Base-by-base conservation (phyloP, 73 alveolate species). In the Breviolum minutum region DNA sequence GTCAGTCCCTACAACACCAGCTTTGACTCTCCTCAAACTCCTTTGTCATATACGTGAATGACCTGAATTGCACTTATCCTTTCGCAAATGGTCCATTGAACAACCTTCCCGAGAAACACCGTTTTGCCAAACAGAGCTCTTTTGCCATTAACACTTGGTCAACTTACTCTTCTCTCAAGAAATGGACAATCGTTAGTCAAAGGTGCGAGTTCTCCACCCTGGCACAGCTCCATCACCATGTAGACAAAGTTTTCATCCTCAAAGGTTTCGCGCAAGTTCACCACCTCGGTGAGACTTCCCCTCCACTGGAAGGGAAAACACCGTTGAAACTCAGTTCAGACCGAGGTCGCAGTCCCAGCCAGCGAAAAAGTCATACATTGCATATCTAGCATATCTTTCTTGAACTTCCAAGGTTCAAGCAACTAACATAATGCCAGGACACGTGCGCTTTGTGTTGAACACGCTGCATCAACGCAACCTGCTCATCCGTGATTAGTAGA, bases 181-280 rank as follows among this genome's bases (percentile, higher is more conserved):
- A 40, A 0, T 40, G 54, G 54, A 40, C 54, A 40, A 40, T 40
- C 54, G 0, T 40, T 14, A 22, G 16, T 29, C 40, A 66, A 69
- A 62, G 87, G 76, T 13, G 61, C 96, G 24, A 89, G 76, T 40
- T 89, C 96, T 48, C 96, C 96, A 11, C 96, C 96, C 63, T 89
- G 96, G 40, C 96, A 89, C 30, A 89, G 96, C 96, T 89, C 96
- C 96, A 89, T 89, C 76, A 89, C 96, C 87, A 89, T 70, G 63
- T 89, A 89, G 5, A 89, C 96, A 24, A 89, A 89, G 87, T 26
- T 8, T 24, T 89, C 96, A 61, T 89, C 96, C 61, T 89, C 96
- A 62, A 69, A 89, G 82, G 96, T 89, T 62, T 89, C 96, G 71
- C 77, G 74, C 74, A 89, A 62, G 27, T 77, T 89, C 22, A 89